Evolutionary conservation across 2,329 filamentous ascomycete species (phyloP), one percentile per base, ranked within the genome.

Genomic region (Phaeophleospora eucalypticola): DNA sequence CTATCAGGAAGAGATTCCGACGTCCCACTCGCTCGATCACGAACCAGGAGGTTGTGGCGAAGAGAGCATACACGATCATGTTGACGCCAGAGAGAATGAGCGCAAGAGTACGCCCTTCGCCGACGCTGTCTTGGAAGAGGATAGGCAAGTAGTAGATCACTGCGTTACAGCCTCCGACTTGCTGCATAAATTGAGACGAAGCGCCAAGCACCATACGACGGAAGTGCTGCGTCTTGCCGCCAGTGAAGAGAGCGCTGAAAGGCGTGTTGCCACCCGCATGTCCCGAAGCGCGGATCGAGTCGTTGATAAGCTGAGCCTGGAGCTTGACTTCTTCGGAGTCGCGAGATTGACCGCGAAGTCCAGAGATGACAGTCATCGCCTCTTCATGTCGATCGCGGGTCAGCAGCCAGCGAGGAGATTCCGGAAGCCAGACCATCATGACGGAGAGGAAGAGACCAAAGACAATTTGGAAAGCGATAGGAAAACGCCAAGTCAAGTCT

Each of bases 251-350:
- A 1, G 78, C 74, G 53, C 73, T 77, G 61, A 77, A 67, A 1
- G 67, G 67, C 6, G 66, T 70, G 51, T 64, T 65, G 24, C 69
- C 66, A n/a, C 68, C 66, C 29, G 65, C 60, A 58, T 68, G 67
- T 21, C 69, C 68, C 15, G 68, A 67, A 4, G 66, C 67, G 10
- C 64, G 63, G 47, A 72, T 70, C 45, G 65, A 65, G 58, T 89
- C 84, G n/a, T 81, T 68, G n/a, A 86, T 82, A 1, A 85, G 80
- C 43, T 83, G 78, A 57, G 78, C 76, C 65, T 86, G 80, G 8
- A 75, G 60, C 37, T 75, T 71, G 2, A 81, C 82, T 58, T 83
- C 76, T 7, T 72, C 68, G 52, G 78, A 74, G 38, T 82, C 73
- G 77, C 52, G 49, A 38, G 77, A 57, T 18, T 64, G 61, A 9